A percentile compares a stretch with the other conserved stretches of the same genome.
Evolutionary conservation across 306 rosid species (phyloP).

Genomic region (Lathyrus oleraceus): DNA sequence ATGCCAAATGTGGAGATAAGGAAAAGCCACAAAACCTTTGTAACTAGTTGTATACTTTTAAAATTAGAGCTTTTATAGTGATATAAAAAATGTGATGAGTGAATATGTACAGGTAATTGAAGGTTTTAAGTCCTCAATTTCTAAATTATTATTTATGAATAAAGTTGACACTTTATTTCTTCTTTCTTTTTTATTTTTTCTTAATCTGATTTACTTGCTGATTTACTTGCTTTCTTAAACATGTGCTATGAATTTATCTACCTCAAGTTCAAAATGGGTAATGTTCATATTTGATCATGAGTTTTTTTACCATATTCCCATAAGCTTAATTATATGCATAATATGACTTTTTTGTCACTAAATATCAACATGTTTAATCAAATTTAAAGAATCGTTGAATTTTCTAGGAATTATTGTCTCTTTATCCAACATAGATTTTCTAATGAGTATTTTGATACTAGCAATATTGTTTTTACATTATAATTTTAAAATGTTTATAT

Average conservation of each 20-base stretch:
- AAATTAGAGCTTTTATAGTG: constrained; percentile 33
- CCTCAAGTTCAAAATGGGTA: constrained; percentile 1
- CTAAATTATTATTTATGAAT: constrained; percentile 42
- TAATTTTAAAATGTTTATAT: no score
- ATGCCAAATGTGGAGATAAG: not conserved
- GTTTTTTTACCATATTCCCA: no score
- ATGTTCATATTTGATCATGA: not conserved
- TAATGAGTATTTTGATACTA: no score
- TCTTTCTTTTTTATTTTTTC: not conserved
- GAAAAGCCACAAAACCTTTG: not conserved
- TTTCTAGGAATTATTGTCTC: no score
- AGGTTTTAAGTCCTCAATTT: constrained; percentile 6
- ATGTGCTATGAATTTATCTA: constrained; percentile 20
- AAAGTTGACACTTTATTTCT: constrained; percentile 42
- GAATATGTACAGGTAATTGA: constrained; percentile 34
- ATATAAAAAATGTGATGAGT: constrained; percentile 34
- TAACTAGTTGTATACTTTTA: constrained; percentile 26
- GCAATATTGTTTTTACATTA: no score
- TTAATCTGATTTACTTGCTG: not conserved
- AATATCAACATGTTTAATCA: not conserved
- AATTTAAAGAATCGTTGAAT: no score
- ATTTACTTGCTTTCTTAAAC: constrained; percentile 10
- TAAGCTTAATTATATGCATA: not conserved
- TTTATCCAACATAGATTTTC: no score
- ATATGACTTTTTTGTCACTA: not conserved